A percentile compares a stretch with the other conserved stretches of the same genome.
phyloP scores from a whole-genome alignment of 495 filamentous ascomycete genomes.

The Daldinia caldariorum region DNA sequence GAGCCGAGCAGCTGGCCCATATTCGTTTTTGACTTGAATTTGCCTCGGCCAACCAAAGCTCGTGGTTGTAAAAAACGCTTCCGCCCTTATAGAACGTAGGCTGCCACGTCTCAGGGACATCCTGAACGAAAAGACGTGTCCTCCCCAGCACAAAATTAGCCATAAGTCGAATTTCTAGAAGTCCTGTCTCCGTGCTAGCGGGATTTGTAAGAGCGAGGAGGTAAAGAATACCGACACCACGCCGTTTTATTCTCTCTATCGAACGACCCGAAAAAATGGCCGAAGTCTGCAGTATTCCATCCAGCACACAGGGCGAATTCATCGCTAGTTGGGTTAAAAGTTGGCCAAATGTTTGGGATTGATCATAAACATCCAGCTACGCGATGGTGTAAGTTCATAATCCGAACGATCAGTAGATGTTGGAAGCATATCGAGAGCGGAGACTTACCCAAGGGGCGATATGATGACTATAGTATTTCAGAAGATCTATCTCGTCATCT shows the following conservation, averaged over 20 bases:
- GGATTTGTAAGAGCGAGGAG: not conserved
- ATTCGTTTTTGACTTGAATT: not conserved
- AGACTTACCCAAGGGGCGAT: not conserved
- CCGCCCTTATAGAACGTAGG: not conserved
- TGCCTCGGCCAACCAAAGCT: not conserved
- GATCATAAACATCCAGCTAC: not conserved
- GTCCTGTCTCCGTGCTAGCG: not conserved
- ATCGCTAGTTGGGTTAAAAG: not conserved
- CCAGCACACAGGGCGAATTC: not conserved
- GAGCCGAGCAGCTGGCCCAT: not conserved
- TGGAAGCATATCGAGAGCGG: not conserved
- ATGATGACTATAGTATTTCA: slow-evolving; percentile 2
- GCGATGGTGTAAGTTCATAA: not conserved
- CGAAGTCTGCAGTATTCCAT: not conserved
- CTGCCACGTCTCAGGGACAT: slow-evolving; percentile 1
- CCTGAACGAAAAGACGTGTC: not conserved
- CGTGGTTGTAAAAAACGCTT: not conserved
- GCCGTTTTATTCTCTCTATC: not conserved
- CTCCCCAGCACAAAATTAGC: not conserved
- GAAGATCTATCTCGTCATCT: not conserved
- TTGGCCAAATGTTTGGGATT: not conserved
- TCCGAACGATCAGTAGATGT: not conserved
- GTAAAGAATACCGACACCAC: not conserved
- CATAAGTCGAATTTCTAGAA: not conserved
- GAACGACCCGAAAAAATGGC: not conserved